phyloP scores from a whole-genome alignment of 2,329 filamentous ascomycete species.

The Aspergillus sp. region DNA sequence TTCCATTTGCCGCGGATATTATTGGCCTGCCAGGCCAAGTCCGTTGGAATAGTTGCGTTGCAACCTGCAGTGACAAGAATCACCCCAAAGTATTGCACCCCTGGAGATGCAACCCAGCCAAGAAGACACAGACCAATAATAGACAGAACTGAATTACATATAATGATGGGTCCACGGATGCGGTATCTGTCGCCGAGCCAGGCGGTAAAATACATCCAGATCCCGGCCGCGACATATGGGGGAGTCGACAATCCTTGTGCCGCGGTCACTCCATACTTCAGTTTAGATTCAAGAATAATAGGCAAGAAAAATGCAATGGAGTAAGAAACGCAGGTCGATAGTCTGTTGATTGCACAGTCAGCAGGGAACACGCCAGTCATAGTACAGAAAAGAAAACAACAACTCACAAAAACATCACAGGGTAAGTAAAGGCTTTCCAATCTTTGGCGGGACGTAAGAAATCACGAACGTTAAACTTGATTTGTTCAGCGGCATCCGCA shows the following conservation, averaged over 20 bases:
- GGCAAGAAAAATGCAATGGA: constrained; percentile 77
- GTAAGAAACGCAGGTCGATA: constrained; percentile 49
- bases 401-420: too few species aligned
- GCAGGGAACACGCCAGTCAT: too few species aligned
- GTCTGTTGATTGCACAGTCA: too few species aligned
- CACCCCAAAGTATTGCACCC: constrained; percentile 69
- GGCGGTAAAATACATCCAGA: constrained; percentile 60
- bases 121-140: constrained; percentile 71
- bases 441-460: too few species aligned
- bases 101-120: constrained; percentile 60
- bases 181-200: constrained; percentile 67
- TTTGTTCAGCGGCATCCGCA: too few species aligned
- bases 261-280: constrained; percentile 63
- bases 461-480: too few species aligned
- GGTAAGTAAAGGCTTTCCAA: too few species aligned
- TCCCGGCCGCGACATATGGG: constrained; percentile 64
- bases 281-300: constrained; percentile 63
- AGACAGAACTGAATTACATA: constrained; percentile 64
- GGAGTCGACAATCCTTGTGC: constrained; percentile 72
- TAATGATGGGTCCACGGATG: constrained; percentile 65
- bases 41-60: constrained; percentile 73
- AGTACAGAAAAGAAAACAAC: too few species aligned
- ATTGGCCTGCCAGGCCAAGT: constrained; percentile 79
- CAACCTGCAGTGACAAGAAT: constrained; percentile 73
- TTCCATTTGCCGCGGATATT: constrained; percentile 89